Evolutionary conservation across 2,329 filamentous ascomycete species (phyloP).

Genomic region (Penicillium thymicola): DNA sequence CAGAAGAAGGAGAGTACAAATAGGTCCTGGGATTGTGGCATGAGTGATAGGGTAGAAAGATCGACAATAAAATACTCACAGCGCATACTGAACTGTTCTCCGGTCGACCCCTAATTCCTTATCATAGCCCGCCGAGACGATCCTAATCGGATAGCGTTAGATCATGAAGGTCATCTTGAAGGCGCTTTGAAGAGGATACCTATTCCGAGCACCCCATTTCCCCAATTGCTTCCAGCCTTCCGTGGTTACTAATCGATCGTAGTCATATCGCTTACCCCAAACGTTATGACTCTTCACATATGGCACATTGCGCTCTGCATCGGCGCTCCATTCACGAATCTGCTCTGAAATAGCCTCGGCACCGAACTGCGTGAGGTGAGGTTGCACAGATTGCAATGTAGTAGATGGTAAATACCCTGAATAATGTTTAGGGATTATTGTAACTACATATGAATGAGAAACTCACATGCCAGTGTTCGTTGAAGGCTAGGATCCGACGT

Average conservation of each 20-base stretch:
- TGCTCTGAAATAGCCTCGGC: slow-evolving; percentile 32
- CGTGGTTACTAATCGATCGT: slow-evolving; percentile 59
- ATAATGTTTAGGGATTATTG: neutral
- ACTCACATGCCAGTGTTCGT: slow-evolving; percentile 52
- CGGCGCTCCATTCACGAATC: slow-evolving; percentile 42
- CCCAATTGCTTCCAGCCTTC: slow-evolving; percentile 59
- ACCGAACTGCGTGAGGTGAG: slow-evolving; percentile 27
- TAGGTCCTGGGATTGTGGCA: slow-evolving; percentile 38
- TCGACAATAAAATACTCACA: neutral
- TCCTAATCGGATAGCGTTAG: slow-evolving; percentile 6
- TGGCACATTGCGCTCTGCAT: slow-evolving; percentile 64
- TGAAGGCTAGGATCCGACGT: slow-evolving; percentile 54
- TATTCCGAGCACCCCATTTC: slow-evolving; percentile 33
- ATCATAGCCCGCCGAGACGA: neutral
- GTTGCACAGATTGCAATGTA: slow-evolving; percentile 53
- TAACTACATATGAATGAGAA: neutral
- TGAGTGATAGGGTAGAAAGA: neutral
- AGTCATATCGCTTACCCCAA: slow-evolving; percentile 55
- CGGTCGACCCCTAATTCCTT: neutral
- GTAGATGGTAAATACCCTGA: slow-evolving; percentile 46
- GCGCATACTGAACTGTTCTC: slow-evolving; percentile 2
- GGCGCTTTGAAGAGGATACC: slow-evolving; percentile 16
- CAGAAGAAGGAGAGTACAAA: slow-evolving; percentile 59
- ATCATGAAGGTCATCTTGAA: slow-evolving; percentile 21
- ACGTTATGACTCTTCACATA: slow-evolving; percentile 59